A percentile compares a stretch with the other conserved stretches of the same genome.
These are phyloP conservation scores for Penicillium angulare DNA, from an alignment of 495 filamentous ascomycete species.

Conservation along the genomic window DNA sequence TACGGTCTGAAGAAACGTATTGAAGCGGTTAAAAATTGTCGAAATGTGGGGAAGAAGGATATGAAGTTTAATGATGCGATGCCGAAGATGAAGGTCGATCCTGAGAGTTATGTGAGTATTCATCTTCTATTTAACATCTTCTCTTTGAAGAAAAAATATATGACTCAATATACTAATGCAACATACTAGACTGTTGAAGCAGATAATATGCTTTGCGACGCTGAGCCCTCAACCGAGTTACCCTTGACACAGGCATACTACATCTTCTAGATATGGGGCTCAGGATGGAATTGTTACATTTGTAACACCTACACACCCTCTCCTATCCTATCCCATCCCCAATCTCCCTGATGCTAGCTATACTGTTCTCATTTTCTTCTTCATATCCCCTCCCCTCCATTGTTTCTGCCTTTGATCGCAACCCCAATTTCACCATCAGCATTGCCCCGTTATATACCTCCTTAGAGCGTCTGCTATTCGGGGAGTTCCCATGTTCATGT, in stretches of 20 bases:
- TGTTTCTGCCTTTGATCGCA: neutral
- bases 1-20: constrained; percentile 81
- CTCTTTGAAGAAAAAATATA: no score
- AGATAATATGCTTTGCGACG: constrained; percentile 72
- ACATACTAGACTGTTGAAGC: constrained; percentile 66
- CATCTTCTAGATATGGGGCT: constrained; percentile 57
- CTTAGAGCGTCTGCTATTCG: constrained; percentile 16
- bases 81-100: constrained; percentile 93
- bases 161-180: neutral
- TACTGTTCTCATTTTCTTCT: neutral
- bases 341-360: no score
- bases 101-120: constrained; percentile 74
- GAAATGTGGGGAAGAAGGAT: constrained; percentile 79
- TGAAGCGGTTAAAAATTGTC: constrained; percentile 77
- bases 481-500: neutral
- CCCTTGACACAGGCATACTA: constrained; percentile 82
- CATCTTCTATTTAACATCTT: no score
- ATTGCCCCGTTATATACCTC: constrained; percentile 21
- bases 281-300: neutral
- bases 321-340: no score
- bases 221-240: constrained; percentile 68
- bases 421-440: neutral
- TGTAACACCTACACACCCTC: no score
- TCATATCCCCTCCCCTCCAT: neutral
- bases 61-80: constrained; percentile 91